These are phyloP conservation scores for Vitis riparia DNA, from an alignment of 164 flowering plant genomes.

Conservation along the genomic window DNA sequence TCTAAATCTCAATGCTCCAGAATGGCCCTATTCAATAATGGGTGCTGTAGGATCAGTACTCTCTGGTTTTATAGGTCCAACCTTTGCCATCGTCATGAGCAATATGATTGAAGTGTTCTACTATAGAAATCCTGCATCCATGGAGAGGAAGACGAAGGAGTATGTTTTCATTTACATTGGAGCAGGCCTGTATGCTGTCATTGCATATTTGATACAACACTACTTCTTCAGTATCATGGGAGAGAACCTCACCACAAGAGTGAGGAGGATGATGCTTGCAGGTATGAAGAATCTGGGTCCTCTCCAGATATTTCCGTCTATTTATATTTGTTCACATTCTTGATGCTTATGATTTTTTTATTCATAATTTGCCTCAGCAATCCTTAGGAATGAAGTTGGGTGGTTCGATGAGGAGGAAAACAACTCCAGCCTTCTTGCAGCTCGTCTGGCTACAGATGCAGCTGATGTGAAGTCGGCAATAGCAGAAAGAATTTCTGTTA, in stretches of 20 bases:
- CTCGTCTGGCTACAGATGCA: slow-evolving; percentile 90
- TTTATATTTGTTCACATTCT: neutral
- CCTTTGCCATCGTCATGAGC: slow-evolving; percentile 97
- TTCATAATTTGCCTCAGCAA: slow-evolving; percentile 43
- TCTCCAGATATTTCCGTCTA: no score
- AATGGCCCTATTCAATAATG: slow-evolving; percentile 94
- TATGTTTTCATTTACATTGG: slow-evolving; percentile 91
- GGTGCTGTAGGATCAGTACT: slow-evolving; percentile 90
- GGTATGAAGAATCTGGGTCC: slow-evolving; percentile 37
- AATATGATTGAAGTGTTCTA: slow-evolving; percentile 99
- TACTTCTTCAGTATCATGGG: slow-evolving; percentile 98
- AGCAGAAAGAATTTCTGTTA: slow-evolving; percentile 94
- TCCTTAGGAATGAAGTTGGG: slow-evolving; percentile 94
- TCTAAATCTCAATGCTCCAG: slow-evolving; percentile 84
- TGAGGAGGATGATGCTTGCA: slow-evolving; percentile 97
- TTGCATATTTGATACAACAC: slow-evolving; percentile 87
- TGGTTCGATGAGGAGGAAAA: slow-evolving; percentile 98
- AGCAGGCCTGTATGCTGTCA: slow-evolving; percentile 88
- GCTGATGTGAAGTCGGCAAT: slow-evolving; percentile 96
- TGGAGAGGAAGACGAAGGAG: slow-evolving; percentile 89
- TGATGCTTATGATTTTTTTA: neutral
- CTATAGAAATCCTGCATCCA: slow-evolving; percentile 61
- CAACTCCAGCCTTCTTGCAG: slow-evolving; percentile 91
- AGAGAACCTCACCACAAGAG: slow-evolving; percentile 94
- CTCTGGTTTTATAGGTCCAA: slow-evolving; percentile 92